Percentiles rank a stretch among this genome's conserved stretches.
Evolutionary conservation across 176 grass and related monocot species (phyloP).

Genomic region (Paspalum vaginatum): DNA sequence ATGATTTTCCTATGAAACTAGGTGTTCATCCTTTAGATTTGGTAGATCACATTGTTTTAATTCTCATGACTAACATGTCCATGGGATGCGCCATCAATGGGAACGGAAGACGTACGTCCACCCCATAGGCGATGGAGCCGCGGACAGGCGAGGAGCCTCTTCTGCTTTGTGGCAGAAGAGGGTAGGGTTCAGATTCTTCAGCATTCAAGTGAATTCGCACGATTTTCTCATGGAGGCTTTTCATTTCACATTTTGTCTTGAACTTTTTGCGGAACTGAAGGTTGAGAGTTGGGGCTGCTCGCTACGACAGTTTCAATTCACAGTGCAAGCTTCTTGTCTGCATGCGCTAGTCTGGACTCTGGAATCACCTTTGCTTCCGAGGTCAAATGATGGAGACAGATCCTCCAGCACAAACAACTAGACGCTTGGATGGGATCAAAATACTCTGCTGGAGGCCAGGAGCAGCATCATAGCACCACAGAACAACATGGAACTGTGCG

Average conservation of each 20-base stretch:
- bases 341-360: not conserved
- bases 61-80: too few species aligned
- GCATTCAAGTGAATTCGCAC: not conserved
- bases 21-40: too few species aligned
- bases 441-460: not conserved
- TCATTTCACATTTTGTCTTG: not conserved
- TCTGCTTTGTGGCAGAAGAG: not conserved
- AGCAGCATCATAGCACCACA: not conserved
- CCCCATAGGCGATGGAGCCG: not conserved
- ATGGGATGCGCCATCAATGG: too few species aligned
- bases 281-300: not conserved
- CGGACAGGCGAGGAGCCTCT: not conserved
- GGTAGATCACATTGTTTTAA: too few species aligned
- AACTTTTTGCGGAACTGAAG: not conserved
- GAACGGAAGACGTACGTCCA: too few species aligned
- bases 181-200: not conserved
- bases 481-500: slow-evolving; percentile 30
- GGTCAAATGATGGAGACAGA: slow-evolving; percentile 11
- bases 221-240: not conserved
- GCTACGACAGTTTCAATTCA: not conserved
- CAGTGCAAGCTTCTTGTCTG: not conserved
- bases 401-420: slow-evolving; percentile 3
- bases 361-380: not conserved
- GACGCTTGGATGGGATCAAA: slow-evolving; percentile 16
- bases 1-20: too few species aligned